A percentile compares a stretch with the other conserved stretches of the same genome.
phyloP scores from a whole-genome alignment of 108 stramenopile species.

The Conticribra weissflogii region DNA sequence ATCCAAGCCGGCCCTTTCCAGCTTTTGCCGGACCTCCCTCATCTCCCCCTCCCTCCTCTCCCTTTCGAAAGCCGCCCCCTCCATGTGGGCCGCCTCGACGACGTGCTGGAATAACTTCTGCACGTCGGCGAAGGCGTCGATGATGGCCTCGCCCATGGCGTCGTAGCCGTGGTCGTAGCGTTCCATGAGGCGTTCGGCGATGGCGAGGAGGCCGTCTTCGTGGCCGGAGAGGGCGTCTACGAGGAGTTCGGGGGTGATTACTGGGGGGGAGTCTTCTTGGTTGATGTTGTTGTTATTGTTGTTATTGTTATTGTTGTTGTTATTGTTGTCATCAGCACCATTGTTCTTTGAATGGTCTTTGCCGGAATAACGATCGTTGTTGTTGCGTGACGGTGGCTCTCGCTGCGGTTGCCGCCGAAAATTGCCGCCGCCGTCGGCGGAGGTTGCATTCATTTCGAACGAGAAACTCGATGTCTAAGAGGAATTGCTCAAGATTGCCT shows the following conservation, averaged over 20 bases:
- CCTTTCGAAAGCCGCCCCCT: conserved; percentile 89
- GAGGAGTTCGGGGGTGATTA: conserved; percentile 81
- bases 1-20: conserved; percentile 27
- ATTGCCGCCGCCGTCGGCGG: too few relatives aligned
- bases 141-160: conserved; percentile 89
- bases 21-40: conserved; percentile 36
- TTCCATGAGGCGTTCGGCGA: conserved; percentile 87
- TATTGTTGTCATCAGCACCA: conserved; percentile 6
- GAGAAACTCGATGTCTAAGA: too few relatives aligned
- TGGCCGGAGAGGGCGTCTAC: conserved; percentile 88
- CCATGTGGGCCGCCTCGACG: conserved; percentile 90
- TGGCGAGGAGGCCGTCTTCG: conserved; percentile 86
- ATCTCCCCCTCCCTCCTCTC: conserved; percentile 69
- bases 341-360: conserved; percentile 3
- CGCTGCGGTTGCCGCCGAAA: not conserved
- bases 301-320: conserved; percentile 19
- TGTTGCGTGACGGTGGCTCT: not conserved
- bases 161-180: conserved; percentile 84
- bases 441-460: too few relatives aligned
- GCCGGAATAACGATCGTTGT: not conserved
- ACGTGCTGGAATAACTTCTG: conserved; percentile 89
- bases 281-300: conserved; percentile 18
- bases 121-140: conserved; percentile 87
- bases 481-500: too few relatives aligned
- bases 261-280: conserved; percentile 27